Evolutionary conservation across 495 filamentous ascomycete species (phyloP).

Genomic region (Penicillium lagena): DNA sequence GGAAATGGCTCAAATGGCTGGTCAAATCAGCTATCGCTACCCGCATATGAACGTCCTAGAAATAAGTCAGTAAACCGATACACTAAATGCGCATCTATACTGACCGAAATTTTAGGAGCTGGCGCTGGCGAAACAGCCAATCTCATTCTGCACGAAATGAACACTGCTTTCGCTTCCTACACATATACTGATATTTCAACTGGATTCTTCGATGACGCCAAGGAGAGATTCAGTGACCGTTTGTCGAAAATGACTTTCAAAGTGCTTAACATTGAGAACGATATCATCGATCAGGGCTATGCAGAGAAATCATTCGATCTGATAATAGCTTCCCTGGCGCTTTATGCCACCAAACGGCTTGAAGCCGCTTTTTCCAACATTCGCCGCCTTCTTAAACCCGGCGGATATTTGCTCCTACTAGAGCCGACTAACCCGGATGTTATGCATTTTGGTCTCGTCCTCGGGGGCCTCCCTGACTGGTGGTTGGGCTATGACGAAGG

Average conservation of each 20-base stretch:
- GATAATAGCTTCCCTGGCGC: conserved; percentile 23
- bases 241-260: conserved; percentile 37
- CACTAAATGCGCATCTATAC: not conserved
- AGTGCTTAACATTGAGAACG: conserved; percentile 34
- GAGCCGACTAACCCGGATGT: conserved; percentile 35
- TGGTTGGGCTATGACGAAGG: conserved; percentile 45
- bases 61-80: conserved; percentile 13
- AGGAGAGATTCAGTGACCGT: conserved; percentile 10
- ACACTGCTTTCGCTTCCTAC: conserved; percentile 23
- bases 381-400: conserved; percentile 43
- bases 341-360: conserved; percentile 18
- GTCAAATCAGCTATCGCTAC: conserved; percentile 28
- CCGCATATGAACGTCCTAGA: conserved; percentile 28
- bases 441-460: conserved; percentile 20
- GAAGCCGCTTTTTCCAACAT: conserved; percentile 17
- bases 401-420: conserved; percentile 42
- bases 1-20: conserved; percentile 9
- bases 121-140: conserved; percentile 39
- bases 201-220: conserved; percentile 29
- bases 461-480: conserved; percentile 43
- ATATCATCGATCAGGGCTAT: conserved; percentile 37
- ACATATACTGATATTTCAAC: conserved; percentile 47
- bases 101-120: conserved; percentile 10
- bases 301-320: conserved; percentile 39
- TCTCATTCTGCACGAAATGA: conserved; percentile 14